phyloP scores from a whole-genome alignment of 2,329 filamentous ascomycete species.

The Aspergillus tanneri region DNA sequence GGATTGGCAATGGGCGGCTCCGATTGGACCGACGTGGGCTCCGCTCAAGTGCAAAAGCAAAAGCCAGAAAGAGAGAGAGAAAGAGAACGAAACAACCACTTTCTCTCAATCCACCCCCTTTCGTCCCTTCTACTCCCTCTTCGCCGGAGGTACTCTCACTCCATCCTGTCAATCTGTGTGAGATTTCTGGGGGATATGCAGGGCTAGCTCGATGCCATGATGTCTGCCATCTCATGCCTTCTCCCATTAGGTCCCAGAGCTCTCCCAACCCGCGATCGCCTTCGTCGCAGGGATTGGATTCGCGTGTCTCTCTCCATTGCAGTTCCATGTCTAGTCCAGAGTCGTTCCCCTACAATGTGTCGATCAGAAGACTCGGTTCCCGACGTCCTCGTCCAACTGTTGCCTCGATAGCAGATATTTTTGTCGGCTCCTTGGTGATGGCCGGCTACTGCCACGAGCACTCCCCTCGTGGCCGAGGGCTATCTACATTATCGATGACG shows the following conservation, averaged over 20 bases:
- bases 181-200: constrained; percentile 31
- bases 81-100: constrained; percentile 3
- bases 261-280: constrained; percentile 49
- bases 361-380: constrained; percentile 29
- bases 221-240: constrained; percentile 65
- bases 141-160: constrained; percentile 2
- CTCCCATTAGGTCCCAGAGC: constrained; percentile 56
- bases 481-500: constrained; percentile 27
- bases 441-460: constrained; percentile 54
- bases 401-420: constrained; percentile 50
- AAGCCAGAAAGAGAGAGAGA: constrained; percentile 12
- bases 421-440: constrained; percentile 54
- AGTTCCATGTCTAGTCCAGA: constrained; percentile 33
- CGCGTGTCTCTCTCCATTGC: constrained; percentile 22
- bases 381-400: constrained; percentile 31
- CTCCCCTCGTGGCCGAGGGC: constrained; percentile 34
- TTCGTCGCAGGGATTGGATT: constrained; percentile 45
- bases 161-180: constrained; percentile 20
- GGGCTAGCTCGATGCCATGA: constrained; percentile 50
- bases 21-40: constrained; percentile 39
- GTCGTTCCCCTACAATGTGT: constrained; percentile 24
- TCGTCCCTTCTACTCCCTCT: constrained; percentile 1
- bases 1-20: constrained; percentile 33
- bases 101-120: neutral
- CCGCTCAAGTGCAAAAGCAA: constrained; percentile 27